Evolutionary conservation across 768 basidiomycete species (phyloP).

Genomic region (Mrakia blollopis): DNA sequence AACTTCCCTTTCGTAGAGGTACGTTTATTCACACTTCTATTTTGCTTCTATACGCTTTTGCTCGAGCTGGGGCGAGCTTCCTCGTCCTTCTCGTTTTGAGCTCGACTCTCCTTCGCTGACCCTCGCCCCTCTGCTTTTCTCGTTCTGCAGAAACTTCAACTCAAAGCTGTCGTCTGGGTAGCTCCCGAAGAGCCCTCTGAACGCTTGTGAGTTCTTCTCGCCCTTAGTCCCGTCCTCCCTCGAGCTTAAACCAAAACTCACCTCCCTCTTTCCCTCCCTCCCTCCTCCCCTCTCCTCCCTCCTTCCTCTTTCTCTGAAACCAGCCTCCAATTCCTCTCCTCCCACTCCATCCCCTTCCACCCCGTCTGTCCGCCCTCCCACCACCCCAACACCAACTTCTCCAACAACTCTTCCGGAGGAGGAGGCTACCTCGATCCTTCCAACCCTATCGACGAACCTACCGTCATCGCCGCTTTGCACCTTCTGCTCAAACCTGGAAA

Average conservation of each 20-base stretch:
- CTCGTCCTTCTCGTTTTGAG: background rate
- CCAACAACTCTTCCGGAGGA: background rate
- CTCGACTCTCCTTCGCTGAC: background rate
- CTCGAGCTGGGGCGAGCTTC: background rate
- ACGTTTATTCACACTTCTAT: too few relatives aligned
- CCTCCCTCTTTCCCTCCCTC: constrained; percentile 36
- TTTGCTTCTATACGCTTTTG: background rate
- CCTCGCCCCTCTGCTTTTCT: background rate
- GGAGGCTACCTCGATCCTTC: constrained; percentile 30
- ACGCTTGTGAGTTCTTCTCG: constrained; percentile 38
- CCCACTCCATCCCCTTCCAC: constrained; percentile 38
- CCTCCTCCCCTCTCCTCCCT: constrained; percentile 40
- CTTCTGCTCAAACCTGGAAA: constrained; percentile 42
- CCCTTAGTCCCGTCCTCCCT: background rate
- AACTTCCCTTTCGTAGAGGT: constrained; percentile 38
- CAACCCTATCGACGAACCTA: constrained; percentile 43
- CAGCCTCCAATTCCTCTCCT: constrained; percentile 41
- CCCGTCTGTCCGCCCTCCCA: constrained; percentile 42
- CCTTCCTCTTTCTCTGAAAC: too few relatives aligned
- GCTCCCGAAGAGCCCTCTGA: constrained; percentile 45
- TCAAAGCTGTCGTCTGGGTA: constrained; percentile 43
- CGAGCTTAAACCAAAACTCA: background rate
- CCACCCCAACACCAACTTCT: constrained; percentile 32
- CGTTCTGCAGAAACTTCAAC: constrained; percentile 1
- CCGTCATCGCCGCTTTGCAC: constrained; percentile 45